These are phyloP conservation scores for Cicer chorassanicum DNA, from an alignment of 306 rosid genomes.

Conservation along the genomic window DNA sequence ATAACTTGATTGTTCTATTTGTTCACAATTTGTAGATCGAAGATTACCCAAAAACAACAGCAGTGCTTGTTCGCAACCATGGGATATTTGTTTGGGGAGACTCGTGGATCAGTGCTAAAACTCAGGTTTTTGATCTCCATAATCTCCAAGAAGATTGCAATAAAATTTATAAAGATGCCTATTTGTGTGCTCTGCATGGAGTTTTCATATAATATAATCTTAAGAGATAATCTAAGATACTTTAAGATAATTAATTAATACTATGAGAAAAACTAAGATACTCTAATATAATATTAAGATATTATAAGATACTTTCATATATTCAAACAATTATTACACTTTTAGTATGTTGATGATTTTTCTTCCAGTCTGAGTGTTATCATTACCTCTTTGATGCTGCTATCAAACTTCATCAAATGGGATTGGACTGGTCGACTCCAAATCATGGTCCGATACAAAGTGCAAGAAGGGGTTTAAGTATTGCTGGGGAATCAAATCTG, in stretches of 20 bases:
- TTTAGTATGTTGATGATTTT: slow-evolving; percentile 43
- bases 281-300: not conserved
- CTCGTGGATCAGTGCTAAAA: slow-evolving; percentile 93
- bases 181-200: slow-evolving; percentile 35
- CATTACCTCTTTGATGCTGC: slow-evolving; percentile 96
- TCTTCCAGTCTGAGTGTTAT: slow-evolving; percentile 80
- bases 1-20: slow-evolving; percentile 15
- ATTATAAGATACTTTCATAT: not conserved
- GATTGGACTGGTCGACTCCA: slow-evolving; percentile 82
- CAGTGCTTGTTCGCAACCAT: slow-evolving; percentile 98
- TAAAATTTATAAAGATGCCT: slow-evolving; percentile 19
- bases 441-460: slow-evolving; percentile 71
- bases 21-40: slow-evolving; percentile 63
- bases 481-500: slow-evolving; percentile 51
- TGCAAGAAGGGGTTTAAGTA: slow-evolving; percentile 54
- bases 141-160: slow-evolving; percentile 31
- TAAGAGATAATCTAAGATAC: not conserved
- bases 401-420: slow-evolving; percentile 84
- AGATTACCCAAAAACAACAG: slow-evolving; percentile 94
- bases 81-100: slow-evolving; percentile 97
- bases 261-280: not conserved
- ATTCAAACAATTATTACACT: slow-evolving; percentile 9
- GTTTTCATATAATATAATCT: slow-evolving; percentile 9
- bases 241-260: not conserved
- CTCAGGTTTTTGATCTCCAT: slow-evolving; percentile 70